Conservation (phyloP, 768 basidiomycete genomes). For the Hypholoma fasciculare region DNA sequence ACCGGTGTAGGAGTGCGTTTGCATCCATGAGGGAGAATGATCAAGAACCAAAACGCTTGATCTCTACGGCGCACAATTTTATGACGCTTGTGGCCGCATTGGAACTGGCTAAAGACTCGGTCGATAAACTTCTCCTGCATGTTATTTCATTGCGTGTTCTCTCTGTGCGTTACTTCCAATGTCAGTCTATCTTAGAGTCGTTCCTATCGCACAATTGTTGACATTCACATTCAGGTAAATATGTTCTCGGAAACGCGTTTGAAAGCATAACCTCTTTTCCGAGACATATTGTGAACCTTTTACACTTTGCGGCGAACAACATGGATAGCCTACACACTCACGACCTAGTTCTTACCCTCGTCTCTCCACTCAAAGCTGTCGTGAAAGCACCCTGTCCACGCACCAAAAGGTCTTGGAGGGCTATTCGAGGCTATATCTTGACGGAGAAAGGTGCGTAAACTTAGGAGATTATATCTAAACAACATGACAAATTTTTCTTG, state of each 20-base stretch:
- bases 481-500: no score
- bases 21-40: not conserved
- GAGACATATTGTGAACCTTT: not conserved
- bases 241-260: not conserved
- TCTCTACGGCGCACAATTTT: not conserved
- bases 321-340: conserved; percentile 1
- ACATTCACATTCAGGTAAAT: not conserved
- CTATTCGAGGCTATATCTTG: not conserved
- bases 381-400: not conserved
- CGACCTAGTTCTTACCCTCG: not conserved
- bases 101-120: not conserved
- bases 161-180: not conserved
- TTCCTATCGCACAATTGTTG: not conserved
- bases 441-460: not conserved
- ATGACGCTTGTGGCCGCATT: not conserved
- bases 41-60: not conserved
- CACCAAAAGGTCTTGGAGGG: not conserved
- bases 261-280: not conserved
- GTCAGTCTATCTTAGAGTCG: not conserved
- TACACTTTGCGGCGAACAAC: not conserved
- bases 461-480: no score
- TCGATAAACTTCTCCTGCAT: not conserved
- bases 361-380: not conserved
- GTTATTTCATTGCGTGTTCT: not conserved
- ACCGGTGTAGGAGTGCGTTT: not conserved